Conservation (phyloP, 371 early-diverging fungal species). For the Dichotomocladium elegans region DNA sequence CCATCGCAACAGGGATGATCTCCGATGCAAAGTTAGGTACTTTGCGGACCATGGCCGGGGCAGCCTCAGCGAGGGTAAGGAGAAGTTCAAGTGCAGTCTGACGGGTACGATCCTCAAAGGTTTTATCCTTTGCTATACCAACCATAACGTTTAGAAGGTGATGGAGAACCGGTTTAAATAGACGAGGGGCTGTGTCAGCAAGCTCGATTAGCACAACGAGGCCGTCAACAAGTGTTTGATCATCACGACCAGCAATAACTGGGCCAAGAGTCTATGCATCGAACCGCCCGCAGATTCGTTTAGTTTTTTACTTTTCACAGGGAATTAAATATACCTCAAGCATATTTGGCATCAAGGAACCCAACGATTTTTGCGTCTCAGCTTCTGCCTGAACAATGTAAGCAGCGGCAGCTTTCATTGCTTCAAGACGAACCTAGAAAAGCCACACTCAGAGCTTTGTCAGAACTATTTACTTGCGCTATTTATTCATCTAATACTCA, state of each 20-base stretch:
- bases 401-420: conserved; percentile 81
- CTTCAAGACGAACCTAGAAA: conserved; percentile 75
- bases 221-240: conserved; percentile 68
- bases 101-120: conserved; percentile 72
- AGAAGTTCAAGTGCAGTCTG: conserved; percentile 89
- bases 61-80: conserved; percentile 83
- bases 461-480: neutral
- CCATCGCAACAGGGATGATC: conserved; percentile 80
- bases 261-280: conserved; percentile 53
- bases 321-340: conserved; percentile 57
- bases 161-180: conserved; percentile 74
- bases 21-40: conserved; percentile 66
- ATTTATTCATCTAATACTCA: conserved; percentile 10
- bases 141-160: conserved; percentile 73
- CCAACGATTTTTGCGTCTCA: conserved; percentile 51
- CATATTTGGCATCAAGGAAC: conserved; percentile 78
- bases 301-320: too few relatives aligned
- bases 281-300: neutral
- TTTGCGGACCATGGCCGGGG: conserved; percentile 85
- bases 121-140: conserved; percentile 70
- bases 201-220: conserved; percentile 83
- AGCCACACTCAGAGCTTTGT: conserved; percentile 1
- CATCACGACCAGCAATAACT: conserved; percentile 61
- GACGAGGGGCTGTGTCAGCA: conserved; percentile 76
- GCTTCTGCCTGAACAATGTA: conserved; percentile 73